Base-by-base conservation (phyloP, 257 asterid species). In the Salvia splendens region DNA sequence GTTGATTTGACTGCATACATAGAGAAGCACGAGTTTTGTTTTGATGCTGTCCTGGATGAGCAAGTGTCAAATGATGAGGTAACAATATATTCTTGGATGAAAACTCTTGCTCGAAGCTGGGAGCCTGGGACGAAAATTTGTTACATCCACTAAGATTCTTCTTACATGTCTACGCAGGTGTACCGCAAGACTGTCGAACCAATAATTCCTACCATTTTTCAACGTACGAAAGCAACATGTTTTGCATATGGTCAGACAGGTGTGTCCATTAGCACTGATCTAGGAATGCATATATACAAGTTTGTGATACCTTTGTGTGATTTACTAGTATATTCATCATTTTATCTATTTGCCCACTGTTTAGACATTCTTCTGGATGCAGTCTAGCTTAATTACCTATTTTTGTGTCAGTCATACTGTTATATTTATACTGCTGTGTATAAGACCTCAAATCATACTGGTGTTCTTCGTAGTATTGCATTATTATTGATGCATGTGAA, bases 201-300 rank as follows among this genome's bases (percentile, higher is more conserved):
- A 60, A 94, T 94, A 54, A 88, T 94, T 73, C 99, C 98, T 47
- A 91, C 71, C 65, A 91, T 94, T 69, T 94, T 94, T 69, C 98
- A 91, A 83, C 91, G 96, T 16, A 88, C 98, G 67, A 94, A 94
- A 77, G 98, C 99, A 63, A 94, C 98, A 43, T 94, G 96, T 67
- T 94, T 94, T 66, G 96, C 99, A 56, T 94, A 94, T 82, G 99
- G 99, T 67, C 98, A 91, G 75, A 94, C 99, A 83, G 96, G 99
- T 94, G 67, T 55, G 78, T 33, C 5, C 10, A 12, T 35, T 53
- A 46, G 54, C 45, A 45, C 53, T 47, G 64, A 46, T 53, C 20
- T 42, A 60, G 41, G 62, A 15, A 50, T 36, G 36, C 49, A 49
- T 69, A 50, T 12, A 16, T 62, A 36, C 35, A 51, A 30, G 45